Conservation (phyloP, 1,284 basidiomycete species). For the Trametes polyzona region DNA sequence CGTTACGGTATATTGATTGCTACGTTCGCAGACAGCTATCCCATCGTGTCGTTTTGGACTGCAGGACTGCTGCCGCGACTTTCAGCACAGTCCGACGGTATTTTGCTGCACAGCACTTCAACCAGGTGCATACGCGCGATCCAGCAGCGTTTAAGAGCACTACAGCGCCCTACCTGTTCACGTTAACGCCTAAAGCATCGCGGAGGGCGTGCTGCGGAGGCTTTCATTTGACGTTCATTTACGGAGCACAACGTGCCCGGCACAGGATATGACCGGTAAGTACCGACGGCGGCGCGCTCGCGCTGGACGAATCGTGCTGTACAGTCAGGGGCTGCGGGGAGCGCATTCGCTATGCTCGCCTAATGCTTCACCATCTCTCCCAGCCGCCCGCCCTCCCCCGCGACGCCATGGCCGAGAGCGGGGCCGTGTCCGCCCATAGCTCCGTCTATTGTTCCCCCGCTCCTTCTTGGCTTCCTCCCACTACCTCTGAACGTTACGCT, state of each 20-base stretch:
- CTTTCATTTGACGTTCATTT: slow-evolving; percentile 18
- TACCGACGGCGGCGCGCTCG: too few relatives aligned
- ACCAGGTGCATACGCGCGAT: too few relatives aligned
- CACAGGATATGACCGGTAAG: slow-evolving; percentile 1
- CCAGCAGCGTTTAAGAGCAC: too few relatives aligned
- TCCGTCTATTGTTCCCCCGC: not conserved
- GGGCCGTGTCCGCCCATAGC: not conserved
- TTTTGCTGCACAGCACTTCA: too few relatives aligned
- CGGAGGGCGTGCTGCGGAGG: slow-evolving; percentile 10
- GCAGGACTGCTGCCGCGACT: too few relatives aligned
- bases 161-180: not conserved
- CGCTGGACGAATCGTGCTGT: slow-evolving; percentile 5
- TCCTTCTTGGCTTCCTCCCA: not conserved
- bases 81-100: too few relatives aligned
- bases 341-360: not conserved
- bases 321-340: slow-evolving; percentile 5
- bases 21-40: not conserved
- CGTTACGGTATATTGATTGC: not conserved
- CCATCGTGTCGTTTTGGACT: too few relatives aligned
- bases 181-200: not conserved
- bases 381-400: not conserved
- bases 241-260: slow-evolving; percentile 3
- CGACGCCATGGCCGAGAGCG: not conserved
- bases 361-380: not conserved
- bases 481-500: not conserved